Conservation (phyloP, 805 yeast genomes). For the Yarrowia keelungensis region DNA sequence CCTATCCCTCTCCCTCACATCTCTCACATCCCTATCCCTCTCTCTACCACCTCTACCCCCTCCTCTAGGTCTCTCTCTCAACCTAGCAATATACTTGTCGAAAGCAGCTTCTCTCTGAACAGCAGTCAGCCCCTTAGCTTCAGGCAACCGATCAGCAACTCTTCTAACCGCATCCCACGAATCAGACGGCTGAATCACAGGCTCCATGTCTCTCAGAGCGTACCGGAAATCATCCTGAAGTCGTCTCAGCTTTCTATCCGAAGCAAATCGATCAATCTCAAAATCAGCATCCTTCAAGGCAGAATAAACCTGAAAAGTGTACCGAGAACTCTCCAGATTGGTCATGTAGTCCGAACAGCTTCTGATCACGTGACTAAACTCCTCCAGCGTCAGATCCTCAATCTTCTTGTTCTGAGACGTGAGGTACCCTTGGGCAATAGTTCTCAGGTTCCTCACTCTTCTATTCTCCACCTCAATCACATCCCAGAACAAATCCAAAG, state of each 20-base stretch:
- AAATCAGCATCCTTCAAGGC: slow-evolving; percentile 40
- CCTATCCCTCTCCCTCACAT: neutral
- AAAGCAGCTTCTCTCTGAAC: slow-evolving; percentile 49
- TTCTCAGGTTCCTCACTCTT: slow-evolving; percentile 63
- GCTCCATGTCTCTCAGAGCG: slow-evolving; percentile 47
- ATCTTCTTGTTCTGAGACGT: slow-evolving; percentile 40
- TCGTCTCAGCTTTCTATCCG: slow-evolving; percentile 47
- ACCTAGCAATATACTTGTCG: slow-evolving; percentile 49
- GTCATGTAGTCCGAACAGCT: slow-evolving; percentile 40
- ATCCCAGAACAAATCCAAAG: slow-evolving; percentile 80
- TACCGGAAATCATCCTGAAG: slow-evolving; percentile 48
- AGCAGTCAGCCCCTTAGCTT: slow-evolving; percentile 51
- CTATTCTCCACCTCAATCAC: slow-evolving; percentile 67
- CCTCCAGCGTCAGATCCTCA: slow-evolving; percentile 41
- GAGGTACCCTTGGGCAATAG: slow-evolving; percentile 48
- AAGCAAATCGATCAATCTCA: slow-evolving; percentile 46
- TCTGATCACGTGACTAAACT: slow-evolving; percentile 44
- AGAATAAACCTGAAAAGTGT: slow-evolving; percentile 14
- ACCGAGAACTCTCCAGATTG: slow-evolving; percentile 26
- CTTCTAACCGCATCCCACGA: slow-evolving; percentile 52
- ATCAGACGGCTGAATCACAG: slow-evolving; percentile 47
- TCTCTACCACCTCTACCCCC: neutral
- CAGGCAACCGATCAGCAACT: slow-evolving; percentile 48
- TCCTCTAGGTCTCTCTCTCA: slow-evolving; percentile 42
- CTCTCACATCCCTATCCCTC: neutral